Evolutionary conservation across 208 protist species (phyloP).

Genomic region (Acanthamoeba lenticulata): DNA sequence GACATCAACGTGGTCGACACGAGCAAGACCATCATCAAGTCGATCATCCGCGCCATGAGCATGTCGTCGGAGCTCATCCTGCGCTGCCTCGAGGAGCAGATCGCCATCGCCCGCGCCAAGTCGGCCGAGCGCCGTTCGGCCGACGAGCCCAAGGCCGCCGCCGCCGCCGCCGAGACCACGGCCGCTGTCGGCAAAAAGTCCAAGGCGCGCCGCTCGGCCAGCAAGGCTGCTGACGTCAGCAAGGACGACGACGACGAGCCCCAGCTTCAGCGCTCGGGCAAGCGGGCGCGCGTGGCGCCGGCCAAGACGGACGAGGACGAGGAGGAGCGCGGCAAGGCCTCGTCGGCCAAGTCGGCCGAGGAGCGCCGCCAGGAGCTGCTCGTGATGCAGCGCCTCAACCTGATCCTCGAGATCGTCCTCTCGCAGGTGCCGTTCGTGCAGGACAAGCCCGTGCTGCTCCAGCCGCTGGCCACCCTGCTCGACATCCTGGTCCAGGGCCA

Average conservation of each 20-base stretch:
- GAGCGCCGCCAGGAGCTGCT: background rate
- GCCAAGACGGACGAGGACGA: background rate
- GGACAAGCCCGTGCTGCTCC: constrained; percentile 3
- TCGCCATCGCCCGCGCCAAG: background rate
- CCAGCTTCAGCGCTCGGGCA: background rate
- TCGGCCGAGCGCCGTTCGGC: background rate
- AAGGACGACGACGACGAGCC: background rate
- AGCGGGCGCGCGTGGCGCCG: background rate
- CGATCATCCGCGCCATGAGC: constrained; percentile 42
- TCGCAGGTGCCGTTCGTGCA: constrained; percentile 10
- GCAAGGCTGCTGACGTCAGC: background rate
- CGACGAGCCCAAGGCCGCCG: background rate
- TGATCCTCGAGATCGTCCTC: constrained; percentile 51
- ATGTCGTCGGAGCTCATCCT: constrained; percentile 19
- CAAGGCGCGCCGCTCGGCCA: background rate
- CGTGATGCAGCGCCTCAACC: constrained; percentile 45
- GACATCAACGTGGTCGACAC: constrained; percentile 17
- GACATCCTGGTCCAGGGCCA: constrained; percentile 32
- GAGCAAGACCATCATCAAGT: constrained; percentile 59
- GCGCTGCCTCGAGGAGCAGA: background rate
- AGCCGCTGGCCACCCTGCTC: constrained; percentile 2
- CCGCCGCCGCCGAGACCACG: background rate
- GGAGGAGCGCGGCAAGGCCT: background rate
- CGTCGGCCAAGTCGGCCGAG: background rate
- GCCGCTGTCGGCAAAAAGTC: background rate